phyloP scores from a whole-genome alignment of 164 flowering plant genomes.

The Nelumbo lutea region DNA sequence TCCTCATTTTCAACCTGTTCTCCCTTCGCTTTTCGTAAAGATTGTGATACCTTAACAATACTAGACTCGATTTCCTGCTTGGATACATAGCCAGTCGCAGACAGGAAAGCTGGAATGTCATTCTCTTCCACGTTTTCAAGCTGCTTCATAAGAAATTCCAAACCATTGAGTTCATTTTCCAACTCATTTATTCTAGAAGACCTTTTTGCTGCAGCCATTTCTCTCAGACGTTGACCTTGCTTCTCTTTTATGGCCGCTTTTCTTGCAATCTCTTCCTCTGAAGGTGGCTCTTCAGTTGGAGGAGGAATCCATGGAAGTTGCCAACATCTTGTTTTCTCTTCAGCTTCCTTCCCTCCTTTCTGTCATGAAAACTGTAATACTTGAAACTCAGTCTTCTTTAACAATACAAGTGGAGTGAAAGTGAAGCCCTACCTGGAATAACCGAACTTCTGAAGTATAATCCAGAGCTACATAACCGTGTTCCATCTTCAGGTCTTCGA shows the following conservation, averaged over 20 bases:
- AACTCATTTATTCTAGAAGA: conserved; percentile 74
- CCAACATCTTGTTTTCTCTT: conserved; percentile 85
- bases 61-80: conserved; percentile 78
- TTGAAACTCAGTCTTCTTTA: neutral
- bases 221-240: conserved; percentile 85
- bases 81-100: conserved; percentile 71
- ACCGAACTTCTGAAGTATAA: conserved; percentile 63
- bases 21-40: conserved; percentile 68
- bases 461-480: conserved; percentile 88
- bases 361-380: conserved; percentile 20
- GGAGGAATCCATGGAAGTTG: conserved; percentile 92
- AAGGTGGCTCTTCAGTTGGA: conserved; percentile 70
- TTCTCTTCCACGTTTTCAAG: conserved; percentile 57
- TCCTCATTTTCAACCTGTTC: conserved; percentile 64
- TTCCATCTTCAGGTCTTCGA: conserved; percentile 96
- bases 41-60: conserved; percentile 47
- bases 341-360: conserved; percentile 81
- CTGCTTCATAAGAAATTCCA: conserved; percentile 74
- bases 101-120: conserved; percentile 57
- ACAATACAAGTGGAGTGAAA: neutral
- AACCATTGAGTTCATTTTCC: conserved; percentile 71
- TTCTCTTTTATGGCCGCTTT: conserved; percentile 93
- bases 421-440: conserved; percentile 60
- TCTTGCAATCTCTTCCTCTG: conserved; percentile 93
- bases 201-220: conserved; percentile 96